Evolutionary conservation across 345 rosid genomes (phyloP).

Genomic region (Barbarea vulgaris): DNA sequence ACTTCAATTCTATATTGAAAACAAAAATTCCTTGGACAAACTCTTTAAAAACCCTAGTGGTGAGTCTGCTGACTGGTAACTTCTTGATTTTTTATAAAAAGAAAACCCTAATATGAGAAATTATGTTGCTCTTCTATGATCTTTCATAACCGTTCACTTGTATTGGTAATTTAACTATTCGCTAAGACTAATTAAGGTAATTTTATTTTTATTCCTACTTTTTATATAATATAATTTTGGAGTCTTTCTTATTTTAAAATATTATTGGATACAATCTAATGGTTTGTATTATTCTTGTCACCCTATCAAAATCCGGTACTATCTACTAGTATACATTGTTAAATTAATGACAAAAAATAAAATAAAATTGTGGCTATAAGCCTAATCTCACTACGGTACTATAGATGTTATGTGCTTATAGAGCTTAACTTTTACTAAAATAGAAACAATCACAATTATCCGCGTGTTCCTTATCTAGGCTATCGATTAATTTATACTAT

Average conservation of each 20-base stretch:
- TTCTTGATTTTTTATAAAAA: neutral
- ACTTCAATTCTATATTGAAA: neutral
- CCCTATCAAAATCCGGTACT: neutral
- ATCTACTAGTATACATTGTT: too few relatives aligned
- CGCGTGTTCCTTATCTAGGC: neutral
- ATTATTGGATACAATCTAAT: neutral
- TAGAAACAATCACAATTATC: neutral
- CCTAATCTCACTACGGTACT: neutral
- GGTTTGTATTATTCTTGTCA: neutral
- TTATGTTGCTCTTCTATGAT: neutral
- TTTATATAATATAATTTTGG: neutral
- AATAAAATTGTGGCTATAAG: neutral
- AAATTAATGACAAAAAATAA: neutral
- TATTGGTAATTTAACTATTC: slow-evolving; percentile 2
- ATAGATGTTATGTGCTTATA: neutral
- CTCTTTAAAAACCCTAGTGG: slow-evolving; percentile 1
- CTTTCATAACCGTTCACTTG: neutral
- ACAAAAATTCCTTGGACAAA: neutral
- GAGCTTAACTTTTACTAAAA: slow-evolving; percentile 1
- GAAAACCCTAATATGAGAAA: slow-evolving; percentile 8
- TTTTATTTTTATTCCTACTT: neutral
- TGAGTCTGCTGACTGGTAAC: neutral
- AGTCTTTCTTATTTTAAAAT: neutral
- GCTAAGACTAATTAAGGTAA: neutral
- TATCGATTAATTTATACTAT: neutral